Evolutionary conservation across 2,329 filamentous ascomycete genomes (phyloP), one percentile per base, ranked within the genome.

Genomic region (Setomelanomma holmii): DNA sequence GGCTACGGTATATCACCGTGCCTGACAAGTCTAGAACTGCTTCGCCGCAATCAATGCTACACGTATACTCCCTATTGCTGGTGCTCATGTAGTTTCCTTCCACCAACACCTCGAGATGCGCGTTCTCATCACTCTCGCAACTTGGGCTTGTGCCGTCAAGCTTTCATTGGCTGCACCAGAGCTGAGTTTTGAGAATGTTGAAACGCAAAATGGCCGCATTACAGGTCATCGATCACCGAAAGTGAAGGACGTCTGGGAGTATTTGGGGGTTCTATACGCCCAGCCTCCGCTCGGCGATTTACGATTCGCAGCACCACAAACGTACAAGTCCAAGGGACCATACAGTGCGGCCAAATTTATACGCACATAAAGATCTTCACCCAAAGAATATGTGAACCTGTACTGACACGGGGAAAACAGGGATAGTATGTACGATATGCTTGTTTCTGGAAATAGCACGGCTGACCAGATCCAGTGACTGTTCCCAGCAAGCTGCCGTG

Each of bases 181-280:
- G 4, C 60, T 60, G 14, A 55, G 52, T 19, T 68, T 58, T 45
- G 61, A 67, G 17, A 59, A 50, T 6, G 58, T 70, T 17, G 38
- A 56, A 14, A 65, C 62, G 4, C 44, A 36, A 11, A 62, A 56
- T 20, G 58, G 62, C 21, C n/a, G 16, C 4, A 53, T 65, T 12
- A 60, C 53, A 14, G 71, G 69, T 12, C 69, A 72, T 55, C 44
- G 40, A 12, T 57, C 68, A 12, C 38, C 47, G 10, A 56, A 56
- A n/a, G 48, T 21, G 12, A 52, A 34, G 42, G 40, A 35, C 4
- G 68, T 70, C 7, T 61, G 56, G 44, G 67, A 74, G 35, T 75
- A 73, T 41, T 52, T 75, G 5, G 72, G 72, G 0, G 68, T 74
- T 16, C 70, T 66, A 1, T 75, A 68, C 45, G 73, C 72, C 5